Base-by-base conservation (phyloP, 345 rosid genomes). In the Ricinus communis region DNA sequence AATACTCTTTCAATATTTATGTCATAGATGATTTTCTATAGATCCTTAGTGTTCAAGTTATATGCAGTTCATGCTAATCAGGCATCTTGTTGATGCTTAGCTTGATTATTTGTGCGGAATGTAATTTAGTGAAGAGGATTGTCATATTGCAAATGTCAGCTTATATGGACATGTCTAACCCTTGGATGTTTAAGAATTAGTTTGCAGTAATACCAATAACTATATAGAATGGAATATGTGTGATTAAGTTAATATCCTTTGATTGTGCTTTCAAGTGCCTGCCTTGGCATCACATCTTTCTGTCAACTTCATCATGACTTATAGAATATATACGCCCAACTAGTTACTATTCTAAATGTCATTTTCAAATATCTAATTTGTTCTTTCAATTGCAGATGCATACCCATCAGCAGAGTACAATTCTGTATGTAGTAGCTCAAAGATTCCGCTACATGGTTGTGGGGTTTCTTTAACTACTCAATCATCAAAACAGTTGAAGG, bases 341-440 rank as follows among this genome's bases (percentile, higher is more conserved):
- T 46, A 38, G 47, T 51, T 68, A 22, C 33, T 30, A 52, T 7
- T 56, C 36, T 64, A 5, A 45, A 52, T 65, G 2, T 62, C 56
- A 27, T 74, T 58, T 60, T 28, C 19, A 61, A 19, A 28, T 28
- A 27, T 69, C 49, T 61, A 11, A 59, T 50, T 14, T 65, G 66
- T 74, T 72, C 60, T 70, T 61, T 71, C 52, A 14, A 56, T 55
- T 41, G 77, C 80, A 85, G 97, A 80, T 52, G 77, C 50, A 63
- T 77, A 66, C 66, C 74, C 82, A 21, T 76, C 88, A 55, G 73
- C 74, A 53, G 82, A 76, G 60, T 50, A 73, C 72, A 83, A 51
- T 69, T 86, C 90, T 46, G 75, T 86, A 66, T 71, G 88, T 72
- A 82, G 95, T 80, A 90, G 86, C 73, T 85, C 95, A 18, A 90